Conservation (phyloP, 306 rosid species). For the Gastrolobium bilobum region DNA sequence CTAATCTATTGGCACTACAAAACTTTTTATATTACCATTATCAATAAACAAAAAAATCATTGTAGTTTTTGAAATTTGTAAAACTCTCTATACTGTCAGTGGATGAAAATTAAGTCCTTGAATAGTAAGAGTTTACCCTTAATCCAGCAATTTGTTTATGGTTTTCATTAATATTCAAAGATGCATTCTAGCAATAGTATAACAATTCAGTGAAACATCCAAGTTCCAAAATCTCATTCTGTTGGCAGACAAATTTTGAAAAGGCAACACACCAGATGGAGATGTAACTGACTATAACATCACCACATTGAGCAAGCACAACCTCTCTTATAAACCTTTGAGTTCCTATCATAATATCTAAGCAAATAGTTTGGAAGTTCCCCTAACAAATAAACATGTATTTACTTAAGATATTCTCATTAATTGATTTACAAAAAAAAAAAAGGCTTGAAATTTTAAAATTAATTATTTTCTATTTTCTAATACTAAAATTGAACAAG, state of each 20-base stretch:
- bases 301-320: conserved; percentile 30
- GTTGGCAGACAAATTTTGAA: conserved; percentile 21
- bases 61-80: not conserved
- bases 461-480: not conserved
- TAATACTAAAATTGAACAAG: not conserved
- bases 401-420: not conserved
- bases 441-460: not conserved
- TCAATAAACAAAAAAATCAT: not conserved
- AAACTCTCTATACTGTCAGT: conserved; percentile 1
- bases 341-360: conserved; percentile 22
- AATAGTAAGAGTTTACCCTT: not conserved
- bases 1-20: not conserved
- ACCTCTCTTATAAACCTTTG: not conserved
- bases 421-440: conserved; percentile 15
- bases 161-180: conserved; percentile 3
- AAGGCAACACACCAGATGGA: conserved; percentile 14
- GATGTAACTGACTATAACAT: conserved; percentile 8
- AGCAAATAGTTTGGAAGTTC: conserved; percentile 13
- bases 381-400: conserved; percentile 20
- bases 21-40: not conserved
- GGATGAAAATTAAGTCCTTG: conserved; percentile 23
- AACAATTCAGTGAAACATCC: not conserved
- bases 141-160: conserved; percentile 21
- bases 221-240: not conserved
- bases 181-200: not conserved